Base-by-base conservation (phyloP, 441 rosid genomes). In the Gossypium laxum region DNA sequence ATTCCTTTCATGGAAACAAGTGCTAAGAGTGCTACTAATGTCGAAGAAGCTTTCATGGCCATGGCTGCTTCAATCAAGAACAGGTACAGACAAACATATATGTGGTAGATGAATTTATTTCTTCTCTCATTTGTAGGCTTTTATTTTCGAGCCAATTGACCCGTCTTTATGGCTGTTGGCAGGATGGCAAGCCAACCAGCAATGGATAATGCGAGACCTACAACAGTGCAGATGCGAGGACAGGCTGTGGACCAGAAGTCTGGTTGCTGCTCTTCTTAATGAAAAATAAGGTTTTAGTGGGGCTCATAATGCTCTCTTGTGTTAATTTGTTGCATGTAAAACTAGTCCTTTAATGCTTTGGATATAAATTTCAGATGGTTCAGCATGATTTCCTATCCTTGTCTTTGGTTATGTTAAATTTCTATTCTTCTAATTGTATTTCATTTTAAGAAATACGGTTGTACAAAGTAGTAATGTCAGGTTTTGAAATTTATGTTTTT, bases 171-270 rank as follows among this genome's bases (percentile, higher is more conserved):
- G 60, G 34, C 47, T 28, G 12, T 28, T 10, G 59, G 64, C 82
- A 92, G 98, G 83, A 90, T 92, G 98, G 96, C 96, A n/a, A 92
- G 90, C 84, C 98, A 92, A 82, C 98, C 98, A 8, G 88, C 91
- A 41, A 84, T 84, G 83, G 87, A 84, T 79, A 84, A 81, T 34
- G 86, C 92, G 6, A 88, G 89, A 81, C 91, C 95, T 21, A 88
- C 96, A 1, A 89, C 98, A 0, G 98, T 92, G 79, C 88, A 89
- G 84, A 83, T 92, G 52, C 86, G 91, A 19, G 98, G 98, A 71
- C 95, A 91, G 80, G 92, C 96, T 2, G 91, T 92, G 48, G 87
- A 86, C 78, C 97, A 92, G 87, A 89, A 91, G 65, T 74, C 89
- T 2, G 95, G 98, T 41, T 92, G 98, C 85, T 92, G 98, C 82